phyloP scores from a whole-genome alignment of 108 stramenopile genomes.

The Cylindrotheca fusiformis region DNA sequence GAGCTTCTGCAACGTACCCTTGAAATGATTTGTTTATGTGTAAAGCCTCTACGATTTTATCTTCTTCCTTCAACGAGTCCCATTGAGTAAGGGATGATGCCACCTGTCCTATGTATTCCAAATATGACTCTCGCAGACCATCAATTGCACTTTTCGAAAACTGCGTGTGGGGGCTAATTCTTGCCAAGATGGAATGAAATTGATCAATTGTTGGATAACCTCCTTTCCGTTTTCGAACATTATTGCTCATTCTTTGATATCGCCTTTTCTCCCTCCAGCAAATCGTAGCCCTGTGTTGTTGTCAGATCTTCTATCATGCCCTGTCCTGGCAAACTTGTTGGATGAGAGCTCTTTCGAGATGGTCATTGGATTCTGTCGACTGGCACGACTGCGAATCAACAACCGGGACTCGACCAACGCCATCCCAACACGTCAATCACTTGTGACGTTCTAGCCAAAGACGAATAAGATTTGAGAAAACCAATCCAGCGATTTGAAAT shows the following conservation, averaged over 20 bases:
- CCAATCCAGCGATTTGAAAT: too few species aligned
- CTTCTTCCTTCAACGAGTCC: constrained; percentile 6
- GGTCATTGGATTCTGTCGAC: too few species aligned
- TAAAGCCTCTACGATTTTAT: constrained; percentile 4
- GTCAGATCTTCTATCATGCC: too few species aligned
- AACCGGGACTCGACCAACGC: too few species aligned
- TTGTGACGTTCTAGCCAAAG: too few species aligned
- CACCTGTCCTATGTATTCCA: constrained; percentile 10
- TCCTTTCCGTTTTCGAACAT: not conserved
- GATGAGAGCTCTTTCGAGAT: too few species aligned
- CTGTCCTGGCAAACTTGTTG: too few species aligned
- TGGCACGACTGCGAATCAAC: too few species aligned
- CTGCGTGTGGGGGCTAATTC: not conserved
- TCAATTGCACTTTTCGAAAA: constrained; percentile 7
- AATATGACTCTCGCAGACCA: constrained; percentile 6
- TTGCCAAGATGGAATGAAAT: constrained; percentile 10
- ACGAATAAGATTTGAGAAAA: too few species aligned
- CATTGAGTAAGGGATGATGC: constrained; percentile 4
- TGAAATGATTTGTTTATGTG: not conserved
- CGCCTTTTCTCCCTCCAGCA: too few species aligned
- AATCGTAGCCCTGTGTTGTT: too few species aligned
- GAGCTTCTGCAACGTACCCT: not conserved
- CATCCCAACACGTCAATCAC: too few species aligned
- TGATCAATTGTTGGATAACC: constrained; percentile 12
- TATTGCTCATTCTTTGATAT: constrained; percentile 10